These are phyloP conservation scores for Claviceps citrina DNA, from an alignment of 2,329 filamentous ascomycete species.

Conservation along the genomic window DNA sequence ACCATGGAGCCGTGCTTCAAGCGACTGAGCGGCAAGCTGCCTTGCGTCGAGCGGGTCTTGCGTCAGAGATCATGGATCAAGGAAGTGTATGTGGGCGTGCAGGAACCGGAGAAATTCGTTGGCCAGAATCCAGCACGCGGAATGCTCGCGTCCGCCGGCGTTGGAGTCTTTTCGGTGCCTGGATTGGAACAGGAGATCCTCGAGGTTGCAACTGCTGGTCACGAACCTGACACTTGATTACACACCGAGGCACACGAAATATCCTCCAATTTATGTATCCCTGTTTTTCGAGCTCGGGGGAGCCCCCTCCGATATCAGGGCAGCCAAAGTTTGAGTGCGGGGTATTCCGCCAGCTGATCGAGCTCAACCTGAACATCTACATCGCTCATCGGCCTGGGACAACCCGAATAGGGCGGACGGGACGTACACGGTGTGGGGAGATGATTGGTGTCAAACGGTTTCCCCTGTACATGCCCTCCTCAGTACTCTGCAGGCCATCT, in stretches of 20 bases:
- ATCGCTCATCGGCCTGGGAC: not conserved
- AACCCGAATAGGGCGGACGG: not conserved
- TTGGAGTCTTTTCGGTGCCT: slow-evolving; percentile 55
- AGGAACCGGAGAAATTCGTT: slow-evolving; percentile 84
- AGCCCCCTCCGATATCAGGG: not conserved
- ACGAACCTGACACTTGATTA: slow-evolving; percentile 23
- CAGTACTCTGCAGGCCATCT: too few species aligned
- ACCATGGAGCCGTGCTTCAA: slow-evolving; percentile 79
- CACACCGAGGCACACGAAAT: not conserved
- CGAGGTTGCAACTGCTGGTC: slow-evolving; percentile 68
- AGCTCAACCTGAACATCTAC: not conserved
- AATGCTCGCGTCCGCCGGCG: slow-evolving; percentile 55
- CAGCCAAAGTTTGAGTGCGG: not conserved
- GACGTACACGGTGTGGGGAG: not conserved
- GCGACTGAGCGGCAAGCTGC: slow-evolving; percentile 56
- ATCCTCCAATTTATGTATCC: not conserved
- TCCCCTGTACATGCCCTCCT: not conserved
- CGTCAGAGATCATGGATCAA: slow-evolving; percentile 45
- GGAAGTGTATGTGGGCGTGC: slow-evolving; percentile 73
- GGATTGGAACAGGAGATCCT: slow-evolving; percentile 74
- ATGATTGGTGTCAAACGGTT: not conserved
- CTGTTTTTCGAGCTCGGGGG: not conserved
- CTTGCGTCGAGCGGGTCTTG: slow-evolving; percentile 69
- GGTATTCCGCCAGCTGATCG: not conserved
- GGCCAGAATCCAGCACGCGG: slow-evolving; percentile 60